A percentile compares a stretch with the other conserved stretches of the same genome.
These are phyloP conservation scores for Tricholoma flavovirens DNA, from an alignment of 768 basidiomycete genomes.

Conservation along the genomic window DNA sequence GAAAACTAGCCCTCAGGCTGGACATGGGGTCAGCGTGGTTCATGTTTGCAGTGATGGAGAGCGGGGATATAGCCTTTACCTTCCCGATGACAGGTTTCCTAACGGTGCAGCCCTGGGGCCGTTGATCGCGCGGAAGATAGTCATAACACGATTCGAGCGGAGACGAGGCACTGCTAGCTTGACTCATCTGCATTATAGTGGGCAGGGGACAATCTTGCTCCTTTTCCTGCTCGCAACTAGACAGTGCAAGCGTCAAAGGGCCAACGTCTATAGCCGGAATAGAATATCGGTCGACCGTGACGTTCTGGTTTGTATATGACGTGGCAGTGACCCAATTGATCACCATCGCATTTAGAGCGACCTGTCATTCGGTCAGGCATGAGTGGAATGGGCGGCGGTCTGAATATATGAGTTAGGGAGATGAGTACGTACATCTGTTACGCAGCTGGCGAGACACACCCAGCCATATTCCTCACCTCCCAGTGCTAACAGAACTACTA, in stretches of 20 bases:
- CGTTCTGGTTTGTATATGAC: neutral
- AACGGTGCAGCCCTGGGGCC: too few relatives aligned
- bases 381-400: neutral
- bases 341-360: too few relatives aligned
- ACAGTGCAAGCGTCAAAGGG: neutral
- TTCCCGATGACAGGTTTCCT: too few relatives aligned
- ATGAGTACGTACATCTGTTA: neutral
- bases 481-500: neutral
- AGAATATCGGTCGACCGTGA: neutral
- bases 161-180: too few relatives aligned
- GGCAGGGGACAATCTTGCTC: neutral
- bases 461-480: neutral
- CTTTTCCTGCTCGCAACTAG: neutral
- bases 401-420: neutral
- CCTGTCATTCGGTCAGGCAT: too few relatives aligned
- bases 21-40: too few relatives aligned
- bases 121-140: too few relatives aligned
- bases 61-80: too few relatives aligned
- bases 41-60: too few relatives aligned
- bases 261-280: neutral
- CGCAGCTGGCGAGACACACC: neutral
- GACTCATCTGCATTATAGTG: too few relatives aligned
- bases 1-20: too few relatives aligned
- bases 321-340: neutral
- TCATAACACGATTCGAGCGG: too few relatives aligned